Evolutionary conservation across 2,329 filamentous ascomycete genomes (phyloP).

Genomic region (Elsinoe fawcettii): DNA sequence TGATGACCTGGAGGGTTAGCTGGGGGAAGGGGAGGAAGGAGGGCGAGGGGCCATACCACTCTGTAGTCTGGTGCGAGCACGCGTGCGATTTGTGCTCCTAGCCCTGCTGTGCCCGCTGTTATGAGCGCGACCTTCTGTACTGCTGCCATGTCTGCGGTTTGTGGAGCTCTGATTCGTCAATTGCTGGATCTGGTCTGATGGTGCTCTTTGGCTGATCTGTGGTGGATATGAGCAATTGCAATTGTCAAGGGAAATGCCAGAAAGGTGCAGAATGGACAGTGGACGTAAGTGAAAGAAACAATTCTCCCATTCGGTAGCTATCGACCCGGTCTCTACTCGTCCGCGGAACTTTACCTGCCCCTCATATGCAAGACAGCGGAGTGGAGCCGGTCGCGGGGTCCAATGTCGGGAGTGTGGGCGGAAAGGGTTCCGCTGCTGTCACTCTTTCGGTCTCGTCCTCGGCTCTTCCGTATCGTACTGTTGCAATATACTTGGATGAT

Average conservation of each 20-base stretch:
- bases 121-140: slow-evolving; percentile 26
- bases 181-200: not conserved
- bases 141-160: slow-evolving; percentile 16
- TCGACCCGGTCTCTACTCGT: not conserved
- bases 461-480: too few species aligned
- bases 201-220: too few species aligned
- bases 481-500: too few species aligned
- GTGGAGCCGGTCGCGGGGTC: slow-evolving; percentile 8
- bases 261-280: not conserved
- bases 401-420: slow-evolving; percentile 1
- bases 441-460: not conserved
- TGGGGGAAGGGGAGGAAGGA: not conserved
- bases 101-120: slow-evolving; percentile 42
- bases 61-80: slow-evolving; percentile 41
- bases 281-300: not conserved
- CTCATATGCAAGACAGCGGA: not conserved
- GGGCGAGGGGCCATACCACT: slow-evolving; percentile 29
- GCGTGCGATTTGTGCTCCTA: slow-evolving; percentile 42
- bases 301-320: slow-evolving; percentile 2
- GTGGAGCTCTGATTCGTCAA: not conserved
- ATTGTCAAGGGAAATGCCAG: not conserved
- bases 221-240: too few species aligned
- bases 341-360: not conserved
- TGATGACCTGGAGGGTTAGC: slow-evolving; percentile 33
- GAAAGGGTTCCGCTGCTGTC: not conserved